phyloP scores from a whole-genome alignment of 2,329 filamentous ascomycete species.

The Fusarium succisae region DNA sequence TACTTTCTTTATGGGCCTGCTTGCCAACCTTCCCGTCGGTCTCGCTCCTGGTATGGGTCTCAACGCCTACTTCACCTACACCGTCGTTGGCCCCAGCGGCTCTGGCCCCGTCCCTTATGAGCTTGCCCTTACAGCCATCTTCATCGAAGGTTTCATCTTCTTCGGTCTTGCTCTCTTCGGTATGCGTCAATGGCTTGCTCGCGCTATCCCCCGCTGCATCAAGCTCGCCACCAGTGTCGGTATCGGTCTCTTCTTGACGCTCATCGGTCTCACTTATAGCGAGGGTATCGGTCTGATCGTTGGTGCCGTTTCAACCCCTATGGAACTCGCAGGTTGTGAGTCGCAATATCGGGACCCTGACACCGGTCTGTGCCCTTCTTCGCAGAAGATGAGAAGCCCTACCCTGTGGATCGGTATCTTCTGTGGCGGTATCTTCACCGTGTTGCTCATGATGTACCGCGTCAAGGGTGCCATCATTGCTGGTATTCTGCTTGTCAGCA shows the following conservation, averaged over 20 bases:
- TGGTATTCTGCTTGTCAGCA: constrained; percentile 83
- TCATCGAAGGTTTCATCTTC: constrained; percentile 89
- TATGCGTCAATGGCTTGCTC: constrained; percentile 87
- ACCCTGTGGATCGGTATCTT: constrained; percentile 91
- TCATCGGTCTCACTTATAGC: constrained; percentile 80
- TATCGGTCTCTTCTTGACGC: constrained; percentile 82
- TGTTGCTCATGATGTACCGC: constrained; percentile 83
- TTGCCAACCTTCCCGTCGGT: constrained; percentile 72
- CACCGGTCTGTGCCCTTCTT: constrained; percentile 64
- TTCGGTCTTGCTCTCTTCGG: constrained; percentile 81
- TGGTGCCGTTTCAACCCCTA: constrained; percentile 72
- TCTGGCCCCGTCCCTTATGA: constrained; percentile 76
- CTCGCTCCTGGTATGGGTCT: constrained; percentile 64
- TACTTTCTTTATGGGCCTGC: constrained; percentile 84
- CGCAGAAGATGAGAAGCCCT: constrained; percentile 81
- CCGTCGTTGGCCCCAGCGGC: constrained; percentile 76
- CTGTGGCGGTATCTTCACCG: constrained; percentile 82
- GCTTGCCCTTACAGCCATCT: constrained; percentile 84
- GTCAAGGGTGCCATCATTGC: constrained; percentile 88
- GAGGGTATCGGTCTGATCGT: constrained; percentile 84
- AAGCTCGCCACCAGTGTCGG: constrained; percentile 88
- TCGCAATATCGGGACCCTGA: constrained; percentile 46
- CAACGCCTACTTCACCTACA: constrained; percentile 89
- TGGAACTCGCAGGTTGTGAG: constrained; percentile 78
- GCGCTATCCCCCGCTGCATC: constrained; percentile 83